phyloP scores from a whole-genome alignment of 2,329 filamentous ascomycete genomes.

The Apiospora aurea region DNA sequence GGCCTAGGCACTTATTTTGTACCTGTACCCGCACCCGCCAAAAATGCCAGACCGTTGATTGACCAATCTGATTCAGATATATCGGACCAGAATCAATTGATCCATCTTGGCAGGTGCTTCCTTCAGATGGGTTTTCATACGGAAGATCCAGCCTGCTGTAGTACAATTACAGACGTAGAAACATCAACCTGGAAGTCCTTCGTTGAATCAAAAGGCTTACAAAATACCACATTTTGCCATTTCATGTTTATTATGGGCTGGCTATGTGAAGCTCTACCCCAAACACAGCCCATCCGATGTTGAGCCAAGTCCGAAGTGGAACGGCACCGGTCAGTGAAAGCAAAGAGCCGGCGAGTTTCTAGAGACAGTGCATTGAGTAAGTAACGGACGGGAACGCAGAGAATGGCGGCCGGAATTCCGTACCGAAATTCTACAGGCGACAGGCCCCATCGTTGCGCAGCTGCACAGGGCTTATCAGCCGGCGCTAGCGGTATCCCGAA shows the following conservation, averaged over 20 bases:
- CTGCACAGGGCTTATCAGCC: conserved; percentile 15
- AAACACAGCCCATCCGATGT: not conserved
- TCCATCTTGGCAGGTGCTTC: not conserved
- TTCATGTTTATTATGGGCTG: no score
- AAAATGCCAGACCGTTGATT: not conserved
- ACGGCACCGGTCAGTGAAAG: no score
- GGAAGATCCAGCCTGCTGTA: no score
- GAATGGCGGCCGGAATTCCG: not conserved
- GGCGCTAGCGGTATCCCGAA: conserved; percentile 14
- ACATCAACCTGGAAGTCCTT: not conserved
- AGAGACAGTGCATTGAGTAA: not conserved
- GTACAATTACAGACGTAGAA: not conserved
- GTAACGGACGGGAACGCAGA: not conserved
- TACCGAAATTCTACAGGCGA: not conserved
- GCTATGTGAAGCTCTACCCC: no score
- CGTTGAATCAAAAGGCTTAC: not conserved
- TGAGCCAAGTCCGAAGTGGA: not conserved
- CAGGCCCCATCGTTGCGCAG: not conserved
- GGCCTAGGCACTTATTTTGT: not conserved
- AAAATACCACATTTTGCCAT: not conserved
- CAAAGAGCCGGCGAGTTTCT: no score
- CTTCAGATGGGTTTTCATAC: not conserved
- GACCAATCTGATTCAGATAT: not conserved
- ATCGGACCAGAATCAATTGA: not conserved
- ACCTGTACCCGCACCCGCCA: not conserved